Evolutionary conservation across 2,329 filamentous ascomycete genomes (phyloP), one percentile per base, ranked within the genome.

Genomic region (Talaromyces sp.): DNA sequence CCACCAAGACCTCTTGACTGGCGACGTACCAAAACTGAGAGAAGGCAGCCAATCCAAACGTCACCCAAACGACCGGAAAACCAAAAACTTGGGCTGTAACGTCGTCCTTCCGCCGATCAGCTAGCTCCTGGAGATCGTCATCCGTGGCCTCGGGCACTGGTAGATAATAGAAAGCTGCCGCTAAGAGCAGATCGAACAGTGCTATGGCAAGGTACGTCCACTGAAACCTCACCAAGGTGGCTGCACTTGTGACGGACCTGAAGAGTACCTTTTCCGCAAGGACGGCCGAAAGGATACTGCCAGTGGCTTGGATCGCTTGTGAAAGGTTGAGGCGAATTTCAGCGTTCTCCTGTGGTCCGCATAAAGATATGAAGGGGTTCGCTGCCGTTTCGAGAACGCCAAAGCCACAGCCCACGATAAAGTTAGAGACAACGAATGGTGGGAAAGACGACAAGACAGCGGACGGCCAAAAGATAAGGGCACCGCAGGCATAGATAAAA

Each of bases 201-300:
- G 84, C 80, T 62, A 88, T 87, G 7, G 84, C 86, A 2, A 88
- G 80, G 64, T 88, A 88, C 0, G 85, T 82, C 84, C 85, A 88
- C 69, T 88, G 86, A 1, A 86, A 84, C 61, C 85, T 80, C 62
- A 87, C 82, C 28, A 88, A 71, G 9, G 79, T 82, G 0, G 80
- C 76, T 0, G 82, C 81, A 62, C 82, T 75, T 4, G 71, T 71
- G 1, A 79, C 75, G n/a, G 73, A 71, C 39, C 77, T 79, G 73
- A 87, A 86, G 31, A 88, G 78, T 0, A 85, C 84, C 60, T 82
- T 83, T 63, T 83, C 79, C 3, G 85, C 85, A 39, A 88, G 77
- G 2, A 87, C 76, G 2, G 85, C 85, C 0, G 85, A 86, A 11
- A 86, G 72, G 6, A 87, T 79, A 42, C 79, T 85, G 7, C 85